Conservation (phyloP, 148 eudicot species). For the Vaccinium corymbosum region DNA sequence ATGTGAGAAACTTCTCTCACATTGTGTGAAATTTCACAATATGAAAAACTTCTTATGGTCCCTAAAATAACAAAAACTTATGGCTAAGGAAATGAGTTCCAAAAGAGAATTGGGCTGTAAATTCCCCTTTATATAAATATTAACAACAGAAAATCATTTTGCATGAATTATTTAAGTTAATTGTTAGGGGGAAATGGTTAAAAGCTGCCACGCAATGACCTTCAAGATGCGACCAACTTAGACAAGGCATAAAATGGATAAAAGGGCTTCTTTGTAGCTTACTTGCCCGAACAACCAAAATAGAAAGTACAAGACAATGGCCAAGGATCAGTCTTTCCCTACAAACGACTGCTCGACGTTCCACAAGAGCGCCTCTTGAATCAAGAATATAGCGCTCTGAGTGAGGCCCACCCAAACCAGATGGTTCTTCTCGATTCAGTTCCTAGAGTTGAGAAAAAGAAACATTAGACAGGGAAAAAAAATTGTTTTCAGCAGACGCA, state of each 20-base stretch:
- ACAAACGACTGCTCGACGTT: slow-evolving; percentile 80
- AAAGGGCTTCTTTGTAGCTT: slow-evolving; percentile 29
- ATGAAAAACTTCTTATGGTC: not conserved
- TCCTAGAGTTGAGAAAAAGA: slow-evolving; percentile 48
- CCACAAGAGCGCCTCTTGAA: slow-evolving; percentile 89
- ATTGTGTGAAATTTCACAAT: not conserved
- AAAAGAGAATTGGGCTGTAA: not conserved
- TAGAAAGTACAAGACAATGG: slow-evolving; percentile 91
- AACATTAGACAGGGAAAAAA: slow-evolving; percentile 6
- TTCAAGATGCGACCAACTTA: slow-evolving; percentile 13
- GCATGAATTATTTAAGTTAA: not conserved
- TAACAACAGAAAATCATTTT: not conserved
- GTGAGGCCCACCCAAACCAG: slow-evolving; percentile 84
- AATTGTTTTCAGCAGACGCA: not conserved
- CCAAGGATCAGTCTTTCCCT: slow-evolving; percentile 90
- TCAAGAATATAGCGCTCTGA: slow-evolving; percentile 75
- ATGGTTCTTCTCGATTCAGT: slow-evolving; percentile 85
- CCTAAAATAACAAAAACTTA: not conserved
- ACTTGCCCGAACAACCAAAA: slow-evolving; percentile 85
- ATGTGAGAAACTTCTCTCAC: not conserved
- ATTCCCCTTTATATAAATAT: not conserved
- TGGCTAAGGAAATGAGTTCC: not conserved
- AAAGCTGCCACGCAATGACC: not conserved
- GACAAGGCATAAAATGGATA: slow-evolving; percentile 9
- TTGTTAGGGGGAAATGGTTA: not conserved